These are phyloP conservation scores for Elsinoe australis DNA, from an alignment of 2,329 filamentous ascomycete genomes.

Conservation along the genomic window DNA sequence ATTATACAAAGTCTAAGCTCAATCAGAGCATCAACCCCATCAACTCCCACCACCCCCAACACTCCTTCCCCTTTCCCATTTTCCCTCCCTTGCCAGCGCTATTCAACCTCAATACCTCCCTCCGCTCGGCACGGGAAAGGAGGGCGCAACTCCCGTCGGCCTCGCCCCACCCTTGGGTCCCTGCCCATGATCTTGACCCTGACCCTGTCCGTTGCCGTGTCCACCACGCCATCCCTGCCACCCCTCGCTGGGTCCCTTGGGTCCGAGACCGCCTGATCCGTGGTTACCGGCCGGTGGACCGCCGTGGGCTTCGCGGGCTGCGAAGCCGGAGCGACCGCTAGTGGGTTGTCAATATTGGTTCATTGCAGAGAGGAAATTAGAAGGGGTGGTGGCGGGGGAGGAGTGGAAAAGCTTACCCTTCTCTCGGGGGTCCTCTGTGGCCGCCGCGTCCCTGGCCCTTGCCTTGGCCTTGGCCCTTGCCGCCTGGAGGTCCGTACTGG, in stretches of 20 bases:
- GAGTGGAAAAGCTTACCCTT: not conserved
- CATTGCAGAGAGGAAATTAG: too few relatives aligned
- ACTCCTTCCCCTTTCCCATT: too few relatives aligned
- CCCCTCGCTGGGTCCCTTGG: not conserved
- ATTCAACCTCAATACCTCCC: not conserved
- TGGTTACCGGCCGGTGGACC: too few relatives aligned
- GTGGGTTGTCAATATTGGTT: not conserved
- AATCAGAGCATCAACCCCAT: too few relatives aligned
- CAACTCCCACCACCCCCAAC: too few relatives aligned
- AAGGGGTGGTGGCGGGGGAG: not conserved
- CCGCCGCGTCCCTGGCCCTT: not conserved
- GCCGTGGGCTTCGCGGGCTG: not conserved
- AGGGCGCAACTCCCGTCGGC: not conserved
- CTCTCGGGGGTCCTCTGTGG: not conserved
- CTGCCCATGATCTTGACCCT: too few relatives aligned
- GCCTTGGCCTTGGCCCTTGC: not conserved
- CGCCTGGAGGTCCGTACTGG: conserved; percentile 4
- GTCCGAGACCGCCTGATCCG: conserved; percentile 7
- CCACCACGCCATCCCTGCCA: conserved; percentile 6
- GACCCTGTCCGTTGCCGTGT: not conserved
- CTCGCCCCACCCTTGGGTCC: not conserved
- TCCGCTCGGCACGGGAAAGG: not conserved
- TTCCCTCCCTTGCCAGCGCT: too few relatives aligned
- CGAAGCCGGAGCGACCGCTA: not conserved
- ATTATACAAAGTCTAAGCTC: too few relatives aligned